These are phyloP conservation scores for sunflower (Helianthus annuus) DNA, from an alignment of 129 eudicot species.

Conservation along the genomic window HanXRQr2.0-SUNRISE NC_035433.2:2064361-2064860, in stretches of 20 bases:
- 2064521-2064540: neutral
- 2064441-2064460: too few species aligned
- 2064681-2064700: slow-evolving; percentile 50
- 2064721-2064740: slow-evolving; percentile 69
- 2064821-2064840: slow-evolving; percentile 36
- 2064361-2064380: too few species aligned
- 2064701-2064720: slow-evolving; percentile 58
- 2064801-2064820: slow-evolving; percentile 34
- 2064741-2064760: slow-evolving; percentile 17
- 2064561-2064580: neutral
- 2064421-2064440: too few species aligned
- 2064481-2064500: too few species aligned
- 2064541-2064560: neutral
- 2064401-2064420: too few species aligned
- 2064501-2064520: too few species aligned
- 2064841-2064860: neutral
- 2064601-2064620: slow-evolving; percentile 38
- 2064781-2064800: slow-evolving; percentile 15
- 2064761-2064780: slow-evolving; percentile 16
- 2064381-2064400: too few species aligned
- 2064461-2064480: too few species aligned
- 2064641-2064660: slow-evolving; percentile 60
- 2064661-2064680: slow-evolving; percentile 38
- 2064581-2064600: neutral
- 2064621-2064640: slow-evolving; percentile 47